Percentiles rank a stretch among this genome's conserved stretches.
phyloP scores from a whole-genome alignment of 805 yeast genomes.

The Metschnikowia amazonensis region DNA sequence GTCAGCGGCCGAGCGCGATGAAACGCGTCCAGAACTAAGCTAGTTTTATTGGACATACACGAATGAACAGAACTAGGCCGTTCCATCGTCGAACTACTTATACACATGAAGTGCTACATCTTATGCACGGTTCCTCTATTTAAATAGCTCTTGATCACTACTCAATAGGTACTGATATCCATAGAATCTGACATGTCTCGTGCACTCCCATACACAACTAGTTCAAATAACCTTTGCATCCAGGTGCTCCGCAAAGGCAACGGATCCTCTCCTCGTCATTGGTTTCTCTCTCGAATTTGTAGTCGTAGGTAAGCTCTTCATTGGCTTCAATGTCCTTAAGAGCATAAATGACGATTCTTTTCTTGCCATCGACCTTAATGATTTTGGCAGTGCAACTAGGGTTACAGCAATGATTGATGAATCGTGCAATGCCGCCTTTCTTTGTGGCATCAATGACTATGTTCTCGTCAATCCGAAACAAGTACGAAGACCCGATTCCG shows the following conservation, averaged over 20 bases:
- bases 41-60: too few species aligned
- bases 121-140: too few species aligned
- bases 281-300: constrained; percentile 88
- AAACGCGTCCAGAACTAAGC: background rate
- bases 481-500: constrained; percentile 93
- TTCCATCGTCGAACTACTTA: too few species aligned
- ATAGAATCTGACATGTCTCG: background rate
- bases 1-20: background rate
- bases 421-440: constrained; percentile 94
- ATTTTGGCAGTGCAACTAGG: constrained; percentile 98
- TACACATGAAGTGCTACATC: too few species aligned
- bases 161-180: too few species aligned
- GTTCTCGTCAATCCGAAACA: constrained; percentile 88
- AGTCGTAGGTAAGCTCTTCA: constrained; percentile 93
- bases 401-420: constrained; percentile 94
- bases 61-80: too few species aligned
- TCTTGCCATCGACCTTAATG: constrained; percentile 89
- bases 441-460: constrained; percentile 97
- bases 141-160: too few species aligned
- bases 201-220: constrained; percentile 23
- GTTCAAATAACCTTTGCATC: constrained; percentile 89
- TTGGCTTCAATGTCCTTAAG: constrained; percentile 80
- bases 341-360: constrained; percentile 93
- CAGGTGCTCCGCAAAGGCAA: constrained; percentile 93
- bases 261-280: constrained; percentile 84